phyloP scores from a whole-genome alignment of 352 stramenopile species.

The Lagenidium giganteum region DNA sequence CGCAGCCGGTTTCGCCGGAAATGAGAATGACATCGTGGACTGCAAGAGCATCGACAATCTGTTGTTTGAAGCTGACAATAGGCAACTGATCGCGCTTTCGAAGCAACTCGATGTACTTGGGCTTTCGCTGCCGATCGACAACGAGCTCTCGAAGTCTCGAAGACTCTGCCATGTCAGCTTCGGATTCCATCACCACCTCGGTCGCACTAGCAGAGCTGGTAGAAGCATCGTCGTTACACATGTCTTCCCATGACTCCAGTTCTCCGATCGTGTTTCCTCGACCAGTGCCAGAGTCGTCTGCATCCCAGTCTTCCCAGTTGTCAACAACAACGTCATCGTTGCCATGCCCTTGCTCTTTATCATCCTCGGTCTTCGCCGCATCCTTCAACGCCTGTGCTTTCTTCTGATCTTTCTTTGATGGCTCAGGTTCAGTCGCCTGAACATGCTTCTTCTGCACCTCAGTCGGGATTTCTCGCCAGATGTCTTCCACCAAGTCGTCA shows the following conservation, averaged over 20 bases:
- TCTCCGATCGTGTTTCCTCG: slow-evolving; percentile 25
- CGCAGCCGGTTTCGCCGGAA: slow-evolving; percentile 93
- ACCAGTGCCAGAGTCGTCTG: slow-evolving; percentile 75
- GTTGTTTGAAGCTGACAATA: slow-evolving; percentile 61
- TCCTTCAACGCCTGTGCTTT: too few relatives aligned
- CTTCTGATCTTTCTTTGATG: neutral
- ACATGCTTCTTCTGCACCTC: slow-evolving; percentile 25
- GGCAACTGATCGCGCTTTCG: slow-evolving; percentile 58
- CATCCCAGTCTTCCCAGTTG: slow-evolving; percentile 43
- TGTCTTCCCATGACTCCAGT: slow-evolving; percentile 3
- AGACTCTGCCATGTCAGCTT: too few relatives aligned
- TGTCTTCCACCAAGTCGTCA: slow-evolving; percentile 41
- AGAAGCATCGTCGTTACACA: neutral
- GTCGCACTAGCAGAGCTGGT: neutral
- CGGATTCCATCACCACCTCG: too few relatives aligned
- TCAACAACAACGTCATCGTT: neutral
- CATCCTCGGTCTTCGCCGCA: neutral
- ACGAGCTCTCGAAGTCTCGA: too few relatives aligned
- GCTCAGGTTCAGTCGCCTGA: neutral
- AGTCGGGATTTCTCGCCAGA: slow-evolving; percentile 38
- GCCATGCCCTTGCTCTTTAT: slow-evolving; percentile 6
- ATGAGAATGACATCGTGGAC: slow-evolving; percentile 91
- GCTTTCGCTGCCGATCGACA: too few relatives aligned
- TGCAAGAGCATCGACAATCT: slow-evolving; percentile 80
- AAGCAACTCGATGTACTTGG: too few relatives aligned